Conservation (phyloP, 1,139 yeast genomes). For the Waltiozyma sp. region DNA sequence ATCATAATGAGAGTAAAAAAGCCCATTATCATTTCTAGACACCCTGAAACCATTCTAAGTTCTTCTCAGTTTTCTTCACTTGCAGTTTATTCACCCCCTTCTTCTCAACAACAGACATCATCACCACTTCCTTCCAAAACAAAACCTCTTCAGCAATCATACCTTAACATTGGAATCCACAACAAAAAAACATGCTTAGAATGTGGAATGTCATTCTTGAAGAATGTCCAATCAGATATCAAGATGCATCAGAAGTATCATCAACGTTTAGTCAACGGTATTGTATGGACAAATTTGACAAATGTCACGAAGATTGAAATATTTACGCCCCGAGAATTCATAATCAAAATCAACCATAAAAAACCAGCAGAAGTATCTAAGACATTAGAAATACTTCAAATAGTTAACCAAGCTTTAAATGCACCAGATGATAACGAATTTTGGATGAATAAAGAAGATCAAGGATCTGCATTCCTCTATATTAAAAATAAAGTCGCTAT, state of each 20-base stretch:
- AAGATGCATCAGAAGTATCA: conserved; percentile 41
- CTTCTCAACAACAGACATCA: background rate
- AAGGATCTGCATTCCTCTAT: conserved; percentile 38
- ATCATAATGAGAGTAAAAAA: background rate
- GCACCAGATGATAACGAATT: conserved; percentile 42
- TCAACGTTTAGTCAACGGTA: conserved; percentile 34
- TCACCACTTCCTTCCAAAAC: background rate
- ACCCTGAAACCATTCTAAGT: background rate
- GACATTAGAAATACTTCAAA: conserved; percentile 28
- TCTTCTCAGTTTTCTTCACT: background rate
- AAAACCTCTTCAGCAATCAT: conserved; percentile 6
- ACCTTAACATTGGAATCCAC: conserved; percentile 9
- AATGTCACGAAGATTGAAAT: background rate
- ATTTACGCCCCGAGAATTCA: conserved; percentile 6
- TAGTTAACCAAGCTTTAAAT: conserved; percentile 49
- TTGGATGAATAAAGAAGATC: conserved; percentile 31
- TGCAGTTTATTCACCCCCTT: background rate
- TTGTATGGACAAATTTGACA: background rate
- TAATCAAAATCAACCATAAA: conserved; percentile 22
- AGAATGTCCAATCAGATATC: conserved; percentile 33
- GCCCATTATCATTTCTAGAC: background rate
- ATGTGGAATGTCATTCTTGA: conserved; percentile 53
- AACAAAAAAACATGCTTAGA: conserved; percentile 31
- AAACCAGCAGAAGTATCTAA: conserved; percentile 22
- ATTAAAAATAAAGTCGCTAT: conserved; percentile 32